phyloP scores from a whole-genome alignment of 2,329 filamentous ascomycete species.

The Apiospora phragmitis region DNA sequence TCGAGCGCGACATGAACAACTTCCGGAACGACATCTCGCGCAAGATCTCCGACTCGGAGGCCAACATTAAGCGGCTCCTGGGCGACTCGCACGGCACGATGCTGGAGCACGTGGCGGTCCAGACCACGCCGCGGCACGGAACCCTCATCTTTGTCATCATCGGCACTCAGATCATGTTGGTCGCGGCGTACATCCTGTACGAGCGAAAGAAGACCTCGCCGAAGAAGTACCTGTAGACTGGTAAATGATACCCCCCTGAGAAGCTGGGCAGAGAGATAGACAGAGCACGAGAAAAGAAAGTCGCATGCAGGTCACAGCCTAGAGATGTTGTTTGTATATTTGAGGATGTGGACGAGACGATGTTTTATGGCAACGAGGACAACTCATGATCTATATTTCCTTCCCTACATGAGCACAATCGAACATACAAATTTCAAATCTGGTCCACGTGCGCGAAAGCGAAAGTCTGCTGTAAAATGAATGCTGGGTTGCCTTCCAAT shows the following conservation, averaged over 20 bases:
- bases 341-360: not conserved
- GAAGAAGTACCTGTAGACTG: constrained; percentile 82
- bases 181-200: constrained; percentile 71
- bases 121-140: constrained; percentile 50
- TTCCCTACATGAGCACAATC: not conserved
- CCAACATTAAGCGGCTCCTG: constrained; percentile 53
- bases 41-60: constrained; percentile 53
- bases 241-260: not conserved
- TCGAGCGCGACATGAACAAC: constrained; percentile 60
- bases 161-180: constrained; percentile 71
- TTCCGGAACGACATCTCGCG: constrained; percentile 55
- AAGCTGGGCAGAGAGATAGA: not conserved
- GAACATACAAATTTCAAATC: not conserved
- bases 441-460: too few relatives aligned
- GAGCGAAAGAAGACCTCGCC: constrained; percentile 77
- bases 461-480: not conserved
- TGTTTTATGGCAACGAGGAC: not conserved
- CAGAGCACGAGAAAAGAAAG: not conserved
- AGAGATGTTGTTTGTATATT: constrained; percentile 6
- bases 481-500: not conserved
- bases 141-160: constrained; percentile 69
- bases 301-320: not conserved
- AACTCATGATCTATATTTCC: not conserved
- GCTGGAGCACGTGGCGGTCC: constrained; percentile 45
- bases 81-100: constrained; percentile 51